Conservation (phyloP, 192 early-diverging fungal species). For the Gigaspora rosea region DNA sequence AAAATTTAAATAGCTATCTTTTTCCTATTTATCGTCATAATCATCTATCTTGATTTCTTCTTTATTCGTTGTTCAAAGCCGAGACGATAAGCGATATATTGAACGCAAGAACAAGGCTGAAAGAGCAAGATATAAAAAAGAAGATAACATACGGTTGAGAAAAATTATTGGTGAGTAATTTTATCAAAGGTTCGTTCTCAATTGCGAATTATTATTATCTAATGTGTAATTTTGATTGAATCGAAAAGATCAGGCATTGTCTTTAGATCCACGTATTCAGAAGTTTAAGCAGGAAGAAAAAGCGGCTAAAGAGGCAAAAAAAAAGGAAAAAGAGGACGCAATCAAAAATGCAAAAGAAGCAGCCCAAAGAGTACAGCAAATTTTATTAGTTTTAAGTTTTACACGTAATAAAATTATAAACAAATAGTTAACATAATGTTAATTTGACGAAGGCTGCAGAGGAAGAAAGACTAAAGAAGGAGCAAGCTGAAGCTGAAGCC, state of each 20-base stretch:
- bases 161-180: slow-evolving; percentile 65
- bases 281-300: slow-evolving; percentile 90
- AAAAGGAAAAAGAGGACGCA: slow-evolving; percentile 80
- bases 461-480: slow-evolving; percentile 22
- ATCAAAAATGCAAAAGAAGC: slow-evolving; percentile 61
- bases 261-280: slow-evolving; percentile 87
- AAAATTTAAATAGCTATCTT: slow-evolving; percentile 10
- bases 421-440: background rate
- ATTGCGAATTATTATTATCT: background rate
- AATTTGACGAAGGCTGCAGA: slow-evolving; percentile 22
- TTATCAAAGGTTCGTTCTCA: background rate
- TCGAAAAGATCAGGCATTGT: slow-evolving; percentile 65
- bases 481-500: slow-evolving; percentile 34
- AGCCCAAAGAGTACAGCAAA: slow-evolving; percentile 20
- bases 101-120: slow-evolving; percentile 95
- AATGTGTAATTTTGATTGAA: background rate
- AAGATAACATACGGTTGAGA: slow-evolving; percentile 89
- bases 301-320: slow-evolving; percentile 87
- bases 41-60: background rate
- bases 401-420: background rate
- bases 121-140: slow-evolving; percentile 93
- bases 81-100: slow-evolving; percentile 95
- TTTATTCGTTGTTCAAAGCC: slow-evolving; percentile 41
- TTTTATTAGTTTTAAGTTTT: background rate
- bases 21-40: background rate